Conservation (phyloP, 2,329 filamentous ascomycete species). For the Elsinoe perseae region DNA sequence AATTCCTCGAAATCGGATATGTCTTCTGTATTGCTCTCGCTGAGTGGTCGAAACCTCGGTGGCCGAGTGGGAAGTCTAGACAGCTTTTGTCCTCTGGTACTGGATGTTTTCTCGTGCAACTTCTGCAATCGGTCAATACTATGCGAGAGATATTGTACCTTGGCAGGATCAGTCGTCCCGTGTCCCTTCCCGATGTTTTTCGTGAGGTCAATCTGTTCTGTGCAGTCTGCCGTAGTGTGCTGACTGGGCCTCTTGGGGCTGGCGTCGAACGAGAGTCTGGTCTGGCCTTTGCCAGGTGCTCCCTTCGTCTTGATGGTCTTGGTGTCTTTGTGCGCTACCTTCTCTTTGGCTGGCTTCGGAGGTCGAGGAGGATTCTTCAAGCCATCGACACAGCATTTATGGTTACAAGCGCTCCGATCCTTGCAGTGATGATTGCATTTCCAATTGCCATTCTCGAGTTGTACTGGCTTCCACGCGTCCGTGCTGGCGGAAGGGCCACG, state of each 20-base stretch:
- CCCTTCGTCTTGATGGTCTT: not conserved
- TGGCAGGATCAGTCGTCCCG: not conserved
- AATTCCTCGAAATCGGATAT: conserved; percentile 3
- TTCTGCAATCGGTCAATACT: not conserved
- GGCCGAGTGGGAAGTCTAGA: not conserved
- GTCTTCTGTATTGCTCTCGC: not conserved
- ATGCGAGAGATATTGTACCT: not conserved
- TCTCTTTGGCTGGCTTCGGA: not conserved
- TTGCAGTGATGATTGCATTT: conserved; percentile 65
- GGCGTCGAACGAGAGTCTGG: not conserved
- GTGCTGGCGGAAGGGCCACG: not conserved
- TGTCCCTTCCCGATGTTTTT: not conserved
- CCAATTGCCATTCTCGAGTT: conserved; percentile 57
- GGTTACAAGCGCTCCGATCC: conserved; percentile 56
- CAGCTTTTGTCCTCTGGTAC: no score
- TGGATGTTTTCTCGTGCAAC: not conserved
- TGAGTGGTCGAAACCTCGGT: not conserved
- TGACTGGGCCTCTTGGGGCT: not conserved
- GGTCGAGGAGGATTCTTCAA: conserved; percentile 45
- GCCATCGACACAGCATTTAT: conserved; percentile 65
- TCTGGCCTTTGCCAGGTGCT: not conserved
- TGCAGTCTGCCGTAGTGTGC: not conserved
- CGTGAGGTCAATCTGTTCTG: conserved; percentile 5
- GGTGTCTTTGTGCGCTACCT: not conserved
- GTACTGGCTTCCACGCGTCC: conserved; percentile 44